Base-by-base conservation (phyloP, 2,329 filamentous ascomycete genomes). In the Penicillium italicum region DNA sequence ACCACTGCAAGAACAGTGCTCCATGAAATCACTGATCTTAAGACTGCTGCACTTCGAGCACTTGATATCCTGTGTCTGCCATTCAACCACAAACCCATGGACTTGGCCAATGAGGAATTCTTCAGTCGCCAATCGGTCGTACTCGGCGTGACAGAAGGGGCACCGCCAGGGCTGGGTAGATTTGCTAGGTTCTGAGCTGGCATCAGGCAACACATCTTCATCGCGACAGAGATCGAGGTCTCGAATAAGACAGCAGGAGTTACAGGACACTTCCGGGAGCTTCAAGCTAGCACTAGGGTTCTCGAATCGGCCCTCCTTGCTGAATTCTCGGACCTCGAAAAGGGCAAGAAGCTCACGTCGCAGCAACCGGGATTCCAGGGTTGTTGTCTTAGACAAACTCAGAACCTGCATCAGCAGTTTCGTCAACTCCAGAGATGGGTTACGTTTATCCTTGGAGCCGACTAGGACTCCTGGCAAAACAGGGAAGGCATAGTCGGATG, bases 261-360 rank as follows among this genome's bases (percentile, higher is more conserved):
- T 86, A 74, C 94, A 99, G 58, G 90, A 89, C 31, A 97, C 77
- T 68, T 93, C 88, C 4, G 81, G 72, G 5, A 99, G 77, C 61
- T 83, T 83, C 4, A 97, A 81, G 42, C 82, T 86, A 53, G 88
- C 85, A 49, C 85, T 89, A 0, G 94, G 93, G 70, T 97, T 97
- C 57, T 84, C 80, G 72, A 97, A 99, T 3, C 86, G 82, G n/a
- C 89, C 93, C 53, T 93, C 90, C 50, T 87, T 82, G 72, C 87
- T 89, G 77, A 99, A 99, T 74, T 99, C 94, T 65, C 91, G 89
- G 50, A 99, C 86, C 54, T 99, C 94, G 72, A 99, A 97, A 50
- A 97, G 81, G 10, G 87, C 83, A 0, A 99, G 83, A 0, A 99
- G 80, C 57, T 97, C 93, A 65, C 95, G 95, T 50, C 95, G 86